Base-by-base conservation (phyloP, 2,329 filamentous ascomycete genomes). In the Fusarium virguliforme region DNA sequence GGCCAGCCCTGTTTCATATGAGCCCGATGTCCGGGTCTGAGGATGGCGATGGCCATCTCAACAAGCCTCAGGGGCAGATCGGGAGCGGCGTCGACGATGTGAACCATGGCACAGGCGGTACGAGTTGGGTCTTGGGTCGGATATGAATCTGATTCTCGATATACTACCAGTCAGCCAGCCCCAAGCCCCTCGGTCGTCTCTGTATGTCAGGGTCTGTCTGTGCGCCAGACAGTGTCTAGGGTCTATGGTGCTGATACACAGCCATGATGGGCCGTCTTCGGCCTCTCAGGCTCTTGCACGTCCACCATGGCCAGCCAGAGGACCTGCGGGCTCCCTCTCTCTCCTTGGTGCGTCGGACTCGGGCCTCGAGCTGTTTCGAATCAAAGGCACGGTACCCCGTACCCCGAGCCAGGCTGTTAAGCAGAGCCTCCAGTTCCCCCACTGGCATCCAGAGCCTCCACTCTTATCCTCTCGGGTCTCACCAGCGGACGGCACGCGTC, bases 221-320 rank as follows among this genome's bases (percentile, higher is more conserved):
- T 73, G 62, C 48, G 40, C 65, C 61, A 60, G 57, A 65, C 62
- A 64, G 18, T 61, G 62, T 70, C 67, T 70, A 51, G 26, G 46
- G 26, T 61, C 62, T 67, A 69, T 61, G 15, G 59, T 43, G 34
- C 38, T 40, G 30, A 46, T 62, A 57, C 58, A 60, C 67, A 54
- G 62, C 54, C 63, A 38, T 53, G 35, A 40, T 67, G 50, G 56
- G 43, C 57, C 58, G 55, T 57, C 34, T 53, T 62, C 50, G 62
- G 30, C 18, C 55, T 18, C 53, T 18, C 38, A 34, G 53, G 35
- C 41, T 37, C 46, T 57, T n/a, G 35, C 35, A 34, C 35, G 48
- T 22, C 34, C 26, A 32, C 9, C 9, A 53, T 43, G 9, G 30
- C 37, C 55, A 26, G 13, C 50, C 55, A 24, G 55, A 51, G 34